Conservation (phyloP, 371 early-diverging fungal genomes). For the Chytridiales sp. region DNA sequence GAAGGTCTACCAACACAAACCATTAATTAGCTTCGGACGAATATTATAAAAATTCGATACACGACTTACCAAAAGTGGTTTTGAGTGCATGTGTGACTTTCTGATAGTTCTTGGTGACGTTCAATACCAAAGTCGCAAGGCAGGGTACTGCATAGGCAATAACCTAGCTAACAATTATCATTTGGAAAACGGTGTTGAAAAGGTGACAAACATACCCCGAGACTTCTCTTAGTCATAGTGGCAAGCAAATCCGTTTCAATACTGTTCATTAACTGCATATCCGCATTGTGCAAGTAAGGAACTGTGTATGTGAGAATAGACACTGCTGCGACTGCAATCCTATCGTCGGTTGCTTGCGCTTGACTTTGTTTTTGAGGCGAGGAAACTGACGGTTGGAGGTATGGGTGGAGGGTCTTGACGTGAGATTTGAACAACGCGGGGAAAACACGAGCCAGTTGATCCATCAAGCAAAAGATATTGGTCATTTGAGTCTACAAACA, state of each 20-base stretch:
- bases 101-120: slow-evolving; percentile 61
- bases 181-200: background rate
- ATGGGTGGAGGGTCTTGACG: slow-evolving; percentile 30
- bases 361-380: slow-evolving; percentile 2
- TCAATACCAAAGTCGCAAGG: slow-evolving; percentile 65
- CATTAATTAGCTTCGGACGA: background rate
- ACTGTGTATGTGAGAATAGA: slow-evolving; percentile 59
- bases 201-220: background rate
- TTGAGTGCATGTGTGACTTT: slow-evolving; percentile 64
- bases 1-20: background rate
- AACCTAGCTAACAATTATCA: slow-evolving; percentile 37
- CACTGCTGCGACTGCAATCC: slow-evolving; percentile 36
- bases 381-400: slow-evolving; percentile 7
- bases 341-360: slow-evolving; percentile 8
- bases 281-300: slow-evolving; percentile 57
- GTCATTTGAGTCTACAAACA: slow-evolving; percentile 14
- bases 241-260: slow-evolving; percentile 59
- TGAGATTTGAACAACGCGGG: slow-evolving; percentile 29
- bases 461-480: slow-evolving; percentile 22
- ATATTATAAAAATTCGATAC: too few species aligned
- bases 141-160: slow-evolving; percentile 70
- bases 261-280: slow-evolving; percentile 53
- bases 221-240: slow-evolving; percentile 37
- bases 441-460: slow-evolving; percentile 23
- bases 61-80: slow-evolving; percentile 36